Base-by-base conservation (phyloP, 352 stramenopile genomes). In the Globisporangium takayamanum region DNA sequence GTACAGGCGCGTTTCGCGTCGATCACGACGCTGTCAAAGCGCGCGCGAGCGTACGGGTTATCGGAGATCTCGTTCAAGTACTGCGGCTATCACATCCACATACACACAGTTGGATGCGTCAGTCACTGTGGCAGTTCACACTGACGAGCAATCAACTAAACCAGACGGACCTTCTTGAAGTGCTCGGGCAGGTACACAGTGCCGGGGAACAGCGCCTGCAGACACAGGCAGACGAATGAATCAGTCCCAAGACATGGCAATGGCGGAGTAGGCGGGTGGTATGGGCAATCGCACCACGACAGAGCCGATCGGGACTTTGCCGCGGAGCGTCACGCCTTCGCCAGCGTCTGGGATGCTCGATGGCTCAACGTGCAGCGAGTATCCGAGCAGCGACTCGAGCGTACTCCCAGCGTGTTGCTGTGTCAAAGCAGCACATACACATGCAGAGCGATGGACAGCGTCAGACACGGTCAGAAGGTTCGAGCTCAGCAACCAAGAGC, bases 1-100 rank as follows among this genome's bases (percentile, higher is more conserved):
- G 44, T 62, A 94, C 85, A 70, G 53, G 87, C 78, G 59, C 87
- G 79, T 57, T 90, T 92, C 48, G 78, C 85, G 45, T 95, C 78
- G 59, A 95, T 93, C 52, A 95, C 87, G 18, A 89, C 78, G 68
- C 85, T 89, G 69, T 95, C 85, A 53, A 95, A 95, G 8, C 85
- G 81, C 20, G 83, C 83, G 37, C 85, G 74, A 25, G 85, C 83
- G 55, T 76, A 95, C 18, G 72, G 59, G 55, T 95, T 95, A 64
- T 89, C 78, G 7, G 83, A 81, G 36, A 95, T 66, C 25, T 90
- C 74, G 39, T 72, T 66, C 37, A 95, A 47, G 37, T 87, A 72
- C 50, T 92, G 68, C 42, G 76, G 66, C 72, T 69, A 28, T 39
- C 11, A 28, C 22, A 20, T 46, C 12, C 16, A 33, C 28, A 33